phyloP scores from a whole-genome alignment of 2,329 filamentous ascomycete species.

The Penicillium hordei region DNA sequence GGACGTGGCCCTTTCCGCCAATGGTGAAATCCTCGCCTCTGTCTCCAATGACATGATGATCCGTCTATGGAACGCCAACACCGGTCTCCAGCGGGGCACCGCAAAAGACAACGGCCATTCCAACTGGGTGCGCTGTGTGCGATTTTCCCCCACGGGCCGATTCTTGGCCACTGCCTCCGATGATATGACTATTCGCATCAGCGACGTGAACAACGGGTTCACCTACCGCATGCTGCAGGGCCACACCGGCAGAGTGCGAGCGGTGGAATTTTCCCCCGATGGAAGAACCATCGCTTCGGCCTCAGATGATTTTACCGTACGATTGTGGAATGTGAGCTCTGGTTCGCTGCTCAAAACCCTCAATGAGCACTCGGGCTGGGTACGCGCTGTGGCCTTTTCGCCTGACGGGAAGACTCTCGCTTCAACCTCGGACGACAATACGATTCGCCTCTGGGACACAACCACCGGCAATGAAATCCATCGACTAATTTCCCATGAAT shows the following conservation, averaged over 20 bases:
- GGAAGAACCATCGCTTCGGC: constrained; percentile 9
- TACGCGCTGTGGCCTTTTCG: constrained; percentile 10
- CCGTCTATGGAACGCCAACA: constrained; percentile 12
- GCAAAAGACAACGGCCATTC: constrained; percentile 11
- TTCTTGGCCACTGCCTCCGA: constrained; percentile 10
- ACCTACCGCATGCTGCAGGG: constrained; percentile 11
- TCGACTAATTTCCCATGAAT: not conserved
- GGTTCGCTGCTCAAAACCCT: constrained; percentile 2
- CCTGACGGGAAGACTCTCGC: constrained; percentile 6
- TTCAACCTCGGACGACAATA: constrained; percentile 8
- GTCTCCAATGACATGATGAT: constrained; percentile 14
- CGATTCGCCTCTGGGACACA: constrained; percentile 8
- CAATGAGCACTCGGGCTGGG: constrained; percentile 8
- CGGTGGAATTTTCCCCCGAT: constrained; percentile 10
- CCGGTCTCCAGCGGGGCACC: constrained; percentile 8
- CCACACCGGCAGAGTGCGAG: constrained; percentile 10
- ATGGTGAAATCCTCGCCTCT: constrained; percentile 9
- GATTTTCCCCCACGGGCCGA: constrained; percentile 9
- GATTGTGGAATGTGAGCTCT: constrained; percentile 6
- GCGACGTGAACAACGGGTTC: constrained; percentile 11
- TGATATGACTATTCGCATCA: constrained; percentile 12
- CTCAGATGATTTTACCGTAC: constrained; percentile 9
- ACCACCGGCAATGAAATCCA: not conserved
- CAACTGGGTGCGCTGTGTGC: constrained; percentile 9
- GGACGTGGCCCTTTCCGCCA: constrained; percentile 8